Percentiles rank a stretch among this genome's conserved stretches.
Conservation (phyloP, 2,329 filamentous ascomycete species). For the Acarospora socialis region DNA sequence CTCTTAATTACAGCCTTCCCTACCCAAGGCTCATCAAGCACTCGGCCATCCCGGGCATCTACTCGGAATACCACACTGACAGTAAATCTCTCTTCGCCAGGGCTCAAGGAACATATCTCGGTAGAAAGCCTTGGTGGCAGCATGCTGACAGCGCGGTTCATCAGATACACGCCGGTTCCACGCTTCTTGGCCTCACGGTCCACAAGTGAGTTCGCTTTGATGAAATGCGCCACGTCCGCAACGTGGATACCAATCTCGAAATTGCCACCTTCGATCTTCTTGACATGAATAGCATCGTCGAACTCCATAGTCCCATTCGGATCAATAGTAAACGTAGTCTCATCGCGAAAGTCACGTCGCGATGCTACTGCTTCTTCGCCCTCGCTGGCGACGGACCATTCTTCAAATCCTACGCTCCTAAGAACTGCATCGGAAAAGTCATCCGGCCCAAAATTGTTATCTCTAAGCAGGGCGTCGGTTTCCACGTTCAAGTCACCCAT, state of each 20-base stretch:
- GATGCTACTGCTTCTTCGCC: constrained; percentile 57
- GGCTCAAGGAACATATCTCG: constrained; percentile 75
- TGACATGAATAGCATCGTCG: constrained; percentile 86
- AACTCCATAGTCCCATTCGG: constrained; percentile 77
- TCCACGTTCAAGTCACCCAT: constrained; percentile 98
- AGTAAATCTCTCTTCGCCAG: constrained; percentile 78
- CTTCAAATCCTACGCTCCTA: constrained; percentile 79
- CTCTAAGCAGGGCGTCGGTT: constrained; percentile 87
- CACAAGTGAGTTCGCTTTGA: constrained; percentile 88
- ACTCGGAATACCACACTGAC: constrained; percentile 90
- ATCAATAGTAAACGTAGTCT: constrained; percentile 84
- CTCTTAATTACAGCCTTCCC: constrained; percentile 92
- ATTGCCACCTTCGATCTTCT: constrained; percentile 65
- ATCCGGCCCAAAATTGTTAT: constrained; percentile 97
- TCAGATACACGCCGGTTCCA: constrained; percentile 85
- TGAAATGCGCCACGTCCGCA: constrained; percentile 88
- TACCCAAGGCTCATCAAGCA: constrained; percentile 78
- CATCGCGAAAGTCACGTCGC: constrained; percentile 79
- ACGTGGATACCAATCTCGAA: constrained; percentile 93
- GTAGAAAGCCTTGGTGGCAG: constrained; percentile 72
- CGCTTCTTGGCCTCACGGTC: constrained; percentile 97
- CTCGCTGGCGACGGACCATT: constrained; percentile 79
- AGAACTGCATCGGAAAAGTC: constrained; percentile 95
- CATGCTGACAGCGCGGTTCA: constrained; percentile 79
- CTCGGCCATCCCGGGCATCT: constrained; percentile 61